Evolutionary conservation across 306 rosid species (phyloP), one percentile per base, ranked within the genome.

Genomic region (Cucumis melo): DNA sequence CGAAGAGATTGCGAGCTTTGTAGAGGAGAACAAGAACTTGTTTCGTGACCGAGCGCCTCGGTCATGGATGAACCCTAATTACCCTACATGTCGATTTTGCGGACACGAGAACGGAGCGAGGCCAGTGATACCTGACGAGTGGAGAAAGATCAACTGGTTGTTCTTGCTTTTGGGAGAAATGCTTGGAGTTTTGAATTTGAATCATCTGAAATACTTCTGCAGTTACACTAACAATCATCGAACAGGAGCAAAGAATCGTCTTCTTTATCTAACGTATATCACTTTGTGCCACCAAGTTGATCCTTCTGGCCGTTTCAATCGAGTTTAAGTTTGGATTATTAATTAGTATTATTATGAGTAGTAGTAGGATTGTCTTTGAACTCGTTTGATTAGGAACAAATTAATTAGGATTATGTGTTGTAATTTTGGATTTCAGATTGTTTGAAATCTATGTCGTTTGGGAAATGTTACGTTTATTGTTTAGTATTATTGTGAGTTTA

Each of bases 221-320:
- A 79, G 74, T 56, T 81, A 86, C 38, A 87, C 87, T 0, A 23
- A 13, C 0, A 84, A 65, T 42, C 97, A 92, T 76, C 84, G 86
- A 12, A 87, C 91, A 0, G 97, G 87, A 0, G 89, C 91, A 2
- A 90, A 92, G 21, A 82, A 92, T 73, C 78, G 93, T 0, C 78
- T 92, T 82, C 83, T 89, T 34, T 89, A 83, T 71, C 80, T 67
- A 4, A 56, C 90, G 7, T 89, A 87, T 65, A 59, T 78, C 17
- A 67, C 13, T 21, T 36, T 90, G 34, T 84, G 82, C 61, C 83
- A 79, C 20, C 93, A 89, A 63, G 85, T 91, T 32, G 75, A 79
- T 34, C 86, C 87, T 0, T 1, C 24, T 0, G 83, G 85, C 0
- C 85, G 82, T 36, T 88, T 82, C 34, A 42, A 51, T 16, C 68